phyloP scores from a whole-genome alignment of 2,329 filamentous ascomycete genomes.

The Hysterium pulicare region DNA sequence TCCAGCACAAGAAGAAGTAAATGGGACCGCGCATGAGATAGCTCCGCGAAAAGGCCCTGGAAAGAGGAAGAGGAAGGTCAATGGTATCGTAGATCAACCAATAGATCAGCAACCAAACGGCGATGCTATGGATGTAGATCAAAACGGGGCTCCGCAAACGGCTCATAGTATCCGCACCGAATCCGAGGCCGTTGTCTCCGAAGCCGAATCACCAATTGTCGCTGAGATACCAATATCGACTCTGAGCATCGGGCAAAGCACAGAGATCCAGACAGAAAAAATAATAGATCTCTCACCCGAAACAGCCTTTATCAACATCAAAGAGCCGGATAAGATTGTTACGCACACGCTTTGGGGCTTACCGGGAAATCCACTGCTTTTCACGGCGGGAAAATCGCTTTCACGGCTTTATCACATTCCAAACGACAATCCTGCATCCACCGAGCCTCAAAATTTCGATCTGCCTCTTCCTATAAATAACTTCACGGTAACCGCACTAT shows the following conservation, averaged over 20 bases:
- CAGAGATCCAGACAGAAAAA: constrained; percentile 36
- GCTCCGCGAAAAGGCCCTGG: constrained; percentile 27
- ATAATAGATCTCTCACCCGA: constrained; percentile 27
- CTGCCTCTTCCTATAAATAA: constrained; percentile 22
- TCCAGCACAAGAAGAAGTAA: constrained; percentile 29
- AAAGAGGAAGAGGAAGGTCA: constrained; percentile 32
- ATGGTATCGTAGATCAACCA: constrained; percentile 28
- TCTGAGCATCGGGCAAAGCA: constrained; percentile 37
- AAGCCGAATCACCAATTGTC: constrained; percentile 36
- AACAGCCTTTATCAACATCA: constrained; percentile 25
- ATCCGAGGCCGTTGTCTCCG: constrained; percentile 34
- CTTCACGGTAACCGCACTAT: constrained; percentile 34
- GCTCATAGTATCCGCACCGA: constrained; percentile 31
- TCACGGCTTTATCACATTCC: constrained; percentile 31
- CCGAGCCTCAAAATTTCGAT: constrained; percentile 15
- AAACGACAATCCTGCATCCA: constrained; percentile 4
- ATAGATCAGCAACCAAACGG: constrained; percentile 39
- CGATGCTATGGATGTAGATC: constrained; percentile 47
- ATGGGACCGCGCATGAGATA: constrained; percentile 29
- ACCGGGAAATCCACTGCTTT: constrained; percentile 25
- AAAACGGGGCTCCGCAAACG: constrained; percentile 26
- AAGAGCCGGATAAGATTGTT: constrained; percentile 20
- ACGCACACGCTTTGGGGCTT: constrained; percentile 37
- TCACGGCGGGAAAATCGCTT: constrained; percentile 33
- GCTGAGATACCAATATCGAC: constrained; percentile 38